Evolutionary conservation across 2,329 filamentous ascomycete genomes (phyloP), one percentile per base, ranked within the genome.

Genomic region (Alternaria burnsii): DNA sequence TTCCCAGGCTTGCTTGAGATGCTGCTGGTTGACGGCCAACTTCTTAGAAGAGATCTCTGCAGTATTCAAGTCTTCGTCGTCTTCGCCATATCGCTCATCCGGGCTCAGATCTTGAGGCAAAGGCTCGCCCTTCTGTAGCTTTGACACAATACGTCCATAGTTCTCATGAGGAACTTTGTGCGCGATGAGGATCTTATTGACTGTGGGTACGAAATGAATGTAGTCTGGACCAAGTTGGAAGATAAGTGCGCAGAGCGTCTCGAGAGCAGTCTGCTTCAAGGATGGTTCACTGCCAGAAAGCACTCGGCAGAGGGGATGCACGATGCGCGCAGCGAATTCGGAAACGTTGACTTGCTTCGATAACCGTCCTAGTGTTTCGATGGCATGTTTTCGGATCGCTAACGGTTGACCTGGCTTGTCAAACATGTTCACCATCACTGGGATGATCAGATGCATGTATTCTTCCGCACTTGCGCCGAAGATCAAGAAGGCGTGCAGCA

Each of bases 371-470:
- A 99, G 89, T 0, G 93, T 97, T 72, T 99, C 96, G 68, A 99
- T 98, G 0, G 94, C 94, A 24, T 89, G 89, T 78, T 93, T 96
- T 54, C 93, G 87, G 48, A 97, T 88, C 60, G 90, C 90, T 1
- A 87, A 83, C 8, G 93, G 93, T 65, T 96, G 92, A 11, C 91
- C 89, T 32, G 91, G 87, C 73, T 93, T 96, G 76, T 99, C 94
- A 73, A 99, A 98, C 50, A 97, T 91, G 44, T 91, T 89, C 9
- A 99, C 94, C 72, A 99, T 93, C 36, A 97, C 93, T 0, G 95
- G 95, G 52, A 99, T 92, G 68, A 99, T 98, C 53, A 99, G 85
- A 76, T 99, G 95, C 95, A 99, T 99, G 78, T 99, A 99, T 77
- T 99, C 95, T 76, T 99, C 95, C 11, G 91, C 92, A 73, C 94